A percentile compares a stretch with the other conserved stretches of the same genome.
phyloP scores from a whole-genome alignment of 768 basidiomycete genomes.

The Termitomyces sp. region DNA sequence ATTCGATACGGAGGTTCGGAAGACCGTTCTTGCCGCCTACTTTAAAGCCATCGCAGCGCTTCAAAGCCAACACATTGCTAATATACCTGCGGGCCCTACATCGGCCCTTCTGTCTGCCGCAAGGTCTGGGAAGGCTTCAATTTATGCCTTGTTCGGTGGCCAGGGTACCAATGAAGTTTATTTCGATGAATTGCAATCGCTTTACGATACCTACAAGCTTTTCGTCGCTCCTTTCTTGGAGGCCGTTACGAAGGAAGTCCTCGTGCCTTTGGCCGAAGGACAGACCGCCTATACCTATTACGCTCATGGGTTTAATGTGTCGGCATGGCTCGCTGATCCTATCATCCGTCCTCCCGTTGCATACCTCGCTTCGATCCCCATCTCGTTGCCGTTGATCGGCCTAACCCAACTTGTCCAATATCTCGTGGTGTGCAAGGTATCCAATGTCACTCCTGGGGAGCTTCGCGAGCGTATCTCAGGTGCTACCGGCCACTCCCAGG shows the following conservation, averaged over 20 bases:
- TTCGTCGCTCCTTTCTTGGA: constrained; percentile 73
- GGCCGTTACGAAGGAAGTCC: constrained; percentile 56
- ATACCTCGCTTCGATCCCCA: constrained; percentile 89
- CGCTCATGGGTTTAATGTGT: constrained; percentile 72
- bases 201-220: constrained; percentile 88
- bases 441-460: constrained; percentile 73
- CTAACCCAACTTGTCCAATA: constrained; percentile 95
- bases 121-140: constrained; percentile 53
- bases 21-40: constrained; percentile 73
- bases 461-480: constrained; percentile 73
- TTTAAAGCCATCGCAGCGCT: constrained; percentile 70
- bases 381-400: constrained; percentile 95
- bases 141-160: constrained; percentile 95
- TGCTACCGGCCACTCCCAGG: constrained; percentile 96
- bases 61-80: constrained; percentile 46
- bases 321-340: constrained; percentile 77
- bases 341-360: constrained; percentile 66
- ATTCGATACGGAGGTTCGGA: constrained; percentile 72
- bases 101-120: constrained; percentile 69
- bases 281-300: constrained; percentile 63
- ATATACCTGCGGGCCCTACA: constrained; percentile 52
- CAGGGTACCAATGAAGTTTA: constrained; percentile 99
- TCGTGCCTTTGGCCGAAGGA: constrained; percentile 63
- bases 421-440: constrained; percentile 70
- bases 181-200: constrained; percentile 89